Percentiles rank a stretch among this genome's conserved stretches.
These are phyloP conservation scores for Neurospora cerealis DNA, from an alignment of 495 filamentous ascomycete genomes.

Conservation along the genomic window DNA sequence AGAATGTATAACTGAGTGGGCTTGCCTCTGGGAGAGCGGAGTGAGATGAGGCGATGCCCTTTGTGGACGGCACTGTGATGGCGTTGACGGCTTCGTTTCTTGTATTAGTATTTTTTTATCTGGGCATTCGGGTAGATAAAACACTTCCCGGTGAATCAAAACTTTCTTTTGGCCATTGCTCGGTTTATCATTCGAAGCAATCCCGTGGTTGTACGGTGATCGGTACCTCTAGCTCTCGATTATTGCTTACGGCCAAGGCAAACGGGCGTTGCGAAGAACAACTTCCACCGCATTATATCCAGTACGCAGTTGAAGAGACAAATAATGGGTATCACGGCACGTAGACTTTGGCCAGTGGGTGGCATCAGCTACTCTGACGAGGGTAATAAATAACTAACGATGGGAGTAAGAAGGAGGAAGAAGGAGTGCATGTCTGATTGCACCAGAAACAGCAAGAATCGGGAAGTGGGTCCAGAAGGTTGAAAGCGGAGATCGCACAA, in stretches of 20 bases:
- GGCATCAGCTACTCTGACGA: too few species aligned
- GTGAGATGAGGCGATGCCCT: not conserved
- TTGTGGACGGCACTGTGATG: not conserved
- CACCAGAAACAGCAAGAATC: too few species aligned
- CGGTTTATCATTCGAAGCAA: too few species aligned
- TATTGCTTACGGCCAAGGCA: not conserved
- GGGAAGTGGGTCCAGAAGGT: too few species aligned
- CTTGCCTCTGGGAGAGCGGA: not conserved
- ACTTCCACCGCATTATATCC: too few species aligned
- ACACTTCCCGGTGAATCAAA: not conserved
- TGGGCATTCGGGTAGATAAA: not conserved
- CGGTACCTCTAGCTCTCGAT: not conserved
- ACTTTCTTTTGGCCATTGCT: not conserved
- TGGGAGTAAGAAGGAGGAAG: too few species aligned
- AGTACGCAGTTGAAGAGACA: too few species aligned
- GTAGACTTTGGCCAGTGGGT: too few species aligned
- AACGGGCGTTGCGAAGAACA: not conserved
- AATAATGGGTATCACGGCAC: too few species aligned
- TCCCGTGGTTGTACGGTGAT: not conserved
- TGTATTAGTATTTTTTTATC: not conserved
- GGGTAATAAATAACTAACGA: too few species aligned
- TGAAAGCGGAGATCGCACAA: too few species aligned
- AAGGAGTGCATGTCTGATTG: too few species aligned
- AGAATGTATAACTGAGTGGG: not conserved
- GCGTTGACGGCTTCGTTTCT: not conserved